phyloP scores from a whole-genome alignment of 305 asterid genomes.

The Coffea humblotiana region DNA sequence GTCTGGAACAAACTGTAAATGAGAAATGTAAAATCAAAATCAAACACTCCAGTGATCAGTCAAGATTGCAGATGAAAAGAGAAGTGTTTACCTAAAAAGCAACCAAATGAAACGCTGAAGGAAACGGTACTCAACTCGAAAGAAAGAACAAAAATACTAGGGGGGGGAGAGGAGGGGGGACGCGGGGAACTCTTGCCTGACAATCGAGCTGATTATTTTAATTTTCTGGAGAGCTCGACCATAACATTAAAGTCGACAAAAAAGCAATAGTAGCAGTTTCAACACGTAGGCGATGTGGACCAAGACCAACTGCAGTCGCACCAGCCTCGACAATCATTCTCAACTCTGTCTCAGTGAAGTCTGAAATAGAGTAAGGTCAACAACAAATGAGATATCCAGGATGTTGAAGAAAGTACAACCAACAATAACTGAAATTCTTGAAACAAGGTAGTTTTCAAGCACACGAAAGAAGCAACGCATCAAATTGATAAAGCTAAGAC shows the following conservation, averaged over 20 bases:
- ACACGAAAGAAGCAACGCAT: background rate
- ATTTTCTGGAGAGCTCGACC: conserved; percentile 59
- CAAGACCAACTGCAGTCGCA: conserved; percentile 74
- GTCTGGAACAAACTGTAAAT: background rate
- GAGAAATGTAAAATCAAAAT: background rate
- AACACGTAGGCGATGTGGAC: conserved; percentile 88
- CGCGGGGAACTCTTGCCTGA: conserved; percentile 33
- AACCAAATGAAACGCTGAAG: background rate
- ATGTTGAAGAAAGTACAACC: background rate
- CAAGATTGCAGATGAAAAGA: background rate
- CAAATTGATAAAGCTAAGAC: background rate
- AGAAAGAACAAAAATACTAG: background rate
- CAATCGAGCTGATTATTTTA: conserved; percentile 27
- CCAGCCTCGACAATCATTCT: conserved; percentile 66
- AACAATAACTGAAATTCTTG: background rate
- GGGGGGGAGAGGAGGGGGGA: background rate
- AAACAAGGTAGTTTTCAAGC: background rate
- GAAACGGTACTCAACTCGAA: background rate
- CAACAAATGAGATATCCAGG: background rate
- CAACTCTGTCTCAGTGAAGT: conserved; percentile 71
- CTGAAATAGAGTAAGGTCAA: conserved; percentile 33
- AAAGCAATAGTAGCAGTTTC: conserved; percentile 89
- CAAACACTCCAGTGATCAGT: background rate
- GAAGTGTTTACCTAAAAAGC: background rate
- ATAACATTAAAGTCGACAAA: conserved; percentile 74